Evolutionary conservation across 257 asterid genomes (phyloP).

Genomic region (Lantana camara): DNA sequence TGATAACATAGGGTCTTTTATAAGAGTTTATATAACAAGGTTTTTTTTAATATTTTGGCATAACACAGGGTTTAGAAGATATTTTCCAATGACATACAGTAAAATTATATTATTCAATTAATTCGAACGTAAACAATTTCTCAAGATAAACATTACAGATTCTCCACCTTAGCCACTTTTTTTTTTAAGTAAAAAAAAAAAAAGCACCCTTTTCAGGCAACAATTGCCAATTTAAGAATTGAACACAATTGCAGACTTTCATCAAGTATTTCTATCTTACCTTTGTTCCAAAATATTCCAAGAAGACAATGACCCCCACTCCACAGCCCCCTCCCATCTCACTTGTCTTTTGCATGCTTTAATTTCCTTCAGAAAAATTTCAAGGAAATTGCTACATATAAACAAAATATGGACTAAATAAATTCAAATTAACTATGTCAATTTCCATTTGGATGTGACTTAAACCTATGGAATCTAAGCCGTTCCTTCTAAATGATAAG

Average conservation of each 20-base stretch:
- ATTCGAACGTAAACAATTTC: no score
- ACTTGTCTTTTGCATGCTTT: constrained; percentile 16
- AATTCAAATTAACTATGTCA: constrained; percentile 12
- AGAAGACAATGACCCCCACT: constrained; percentile 27
- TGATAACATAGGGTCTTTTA: no score
- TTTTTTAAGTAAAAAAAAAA: no score
- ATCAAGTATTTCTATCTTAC: not conserved
- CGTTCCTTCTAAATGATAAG: constrained; percentile 31
- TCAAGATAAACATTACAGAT: no score
- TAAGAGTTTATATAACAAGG: no score
- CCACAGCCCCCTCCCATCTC: not conserved
- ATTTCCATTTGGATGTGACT: constrained; percentile 18
- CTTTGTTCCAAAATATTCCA: constrained; percentile 15
- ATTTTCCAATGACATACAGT: no score
- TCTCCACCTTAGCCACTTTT: no score
- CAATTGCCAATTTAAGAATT: constrained; percentile 20
- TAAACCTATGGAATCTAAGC: constrained; percentile 21
- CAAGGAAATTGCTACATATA: not conserved
- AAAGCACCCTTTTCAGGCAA: not conserved
- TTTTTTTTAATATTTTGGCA: no score
- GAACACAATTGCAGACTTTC: not conserved
- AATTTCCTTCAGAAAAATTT: constrained; percentile 12
- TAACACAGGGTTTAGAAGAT: no score
- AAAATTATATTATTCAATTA: no score
- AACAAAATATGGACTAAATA: not conserved